Percentiles rank a stretch among this genome's conserved stretches.
Conservation (phyloP, 2,329 filamentous ascomycete genomes). For the Trichoderma arundinaceum region DNA sequence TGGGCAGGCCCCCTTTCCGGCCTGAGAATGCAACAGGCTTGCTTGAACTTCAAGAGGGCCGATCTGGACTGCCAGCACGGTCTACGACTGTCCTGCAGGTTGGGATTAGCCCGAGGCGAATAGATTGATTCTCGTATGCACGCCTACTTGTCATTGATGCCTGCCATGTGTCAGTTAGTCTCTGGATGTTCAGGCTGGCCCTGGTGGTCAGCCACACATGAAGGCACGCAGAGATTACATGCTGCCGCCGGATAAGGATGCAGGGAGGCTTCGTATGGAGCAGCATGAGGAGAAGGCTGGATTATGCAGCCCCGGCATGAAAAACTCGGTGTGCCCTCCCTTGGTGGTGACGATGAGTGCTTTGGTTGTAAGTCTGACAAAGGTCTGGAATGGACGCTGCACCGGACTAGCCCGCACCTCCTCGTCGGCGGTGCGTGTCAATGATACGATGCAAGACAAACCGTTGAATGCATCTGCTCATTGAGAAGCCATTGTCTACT, state of each 20-base stretch:
- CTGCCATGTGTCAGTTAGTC: slow-evolving; percentile 25
- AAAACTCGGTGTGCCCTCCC: slow-evolving; percentile 3
- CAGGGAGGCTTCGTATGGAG: slow-evolving; percentile 11
- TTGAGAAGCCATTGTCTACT: neutral
- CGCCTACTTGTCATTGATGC: slow-evolving; percentile 16
- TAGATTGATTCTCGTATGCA: slow-evolving; percentile 24
- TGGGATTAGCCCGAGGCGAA: slow-evolving; percentile 15
- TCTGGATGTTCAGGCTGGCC: slow-evolving; percentile 13
- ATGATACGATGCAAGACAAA: neutral
- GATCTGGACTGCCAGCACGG: slow-evolving; percentile 19
- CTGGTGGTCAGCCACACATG: neutral
- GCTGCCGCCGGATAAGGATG: slow-evolving; percentile 4
- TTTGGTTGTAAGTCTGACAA: neutral
- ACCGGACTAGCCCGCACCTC: neutral
- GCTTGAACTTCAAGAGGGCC: neutral
- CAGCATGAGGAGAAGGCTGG: slow-evolving; percentile 10
- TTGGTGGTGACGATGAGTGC: neutral
- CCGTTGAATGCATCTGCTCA: neutral
- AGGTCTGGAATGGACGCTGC: neutral
- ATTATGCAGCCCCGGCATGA: slow-evolving; percentile 12
- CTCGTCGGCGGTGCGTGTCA: neutral
- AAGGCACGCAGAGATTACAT: neutral
- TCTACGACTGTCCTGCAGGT: slow-evolving; percentile 22
- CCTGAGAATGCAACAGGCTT: neutral
- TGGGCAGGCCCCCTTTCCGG: neutral